These are phyloP conservation scores for Lichtheimia hyalospora DNA, from an alignment of 371 early-diverging fungal genomes.

Conservation along the genomic window DNA sequence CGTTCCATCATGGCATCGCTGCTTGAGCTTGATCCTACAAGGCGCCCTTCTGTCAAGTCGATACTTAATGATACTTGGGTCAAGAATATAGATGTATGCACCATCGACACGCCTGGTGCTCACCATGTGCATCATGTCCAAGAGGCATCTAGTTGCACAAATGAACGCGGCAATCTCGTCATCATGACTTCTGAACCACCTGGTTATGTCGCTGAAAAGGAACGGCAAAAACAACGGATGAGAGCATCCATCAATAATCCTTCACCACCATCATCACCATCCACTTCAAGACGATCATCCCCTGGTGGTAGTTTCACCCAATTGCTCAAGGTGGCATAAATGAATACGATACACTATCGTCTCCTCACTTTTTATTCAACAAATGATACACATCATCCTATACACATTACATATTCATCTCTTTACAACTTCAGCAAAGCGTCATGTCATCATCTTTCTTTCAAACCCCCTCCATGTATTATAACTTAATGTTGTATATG, in stretches of 20 bases:
- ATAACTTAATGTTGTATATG: too few species aligned
- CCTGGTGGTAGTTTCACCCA: too few species aligned
- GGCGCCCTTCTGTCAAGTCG: conserved; percentile 44
- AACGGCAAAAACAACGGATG: conserved; percentile 23
- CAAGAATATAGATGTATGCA: conserved; percentile 58
- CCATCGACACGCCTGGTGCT: conserved; percentile 33
- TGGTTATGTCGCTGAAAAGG: conserved; percentile 46
- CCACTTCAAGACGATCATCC: background rate
- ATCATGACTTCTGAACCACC: conserved; percentile 44
- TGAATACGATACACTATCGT: too few species aligned
- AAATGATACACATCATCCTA: too few species aligned
- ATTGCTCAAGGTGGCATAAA: too few species aligned
- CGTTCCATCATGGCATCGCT: conserved; percentile 48
- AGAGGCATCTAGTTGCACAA: conserved; percentile 9
- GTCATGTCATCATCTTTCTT: too few species aligned
- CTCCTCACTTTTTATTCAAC: too few species aligned
- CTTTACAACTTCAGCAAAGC: too few species aligned
- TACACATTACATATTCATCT: too few species aligned
- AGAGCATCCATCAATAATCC: background rate
- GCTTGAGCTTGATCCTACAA: conserved; percentile 51
- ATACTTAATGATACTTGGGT: conserved; percentile 56
- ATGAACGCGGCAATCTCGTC: conserved; percentile 39
- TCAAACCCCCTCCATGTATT: too few species aligned
- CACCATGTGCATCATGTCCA: conserved; percentile 53
- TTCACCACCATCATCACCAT: background rate